These are phyloP conservation scores for Galeopsis tetrahit DNA, from an alignment of 257 asterid genomes.

Conservation along the genomic window DNA sequence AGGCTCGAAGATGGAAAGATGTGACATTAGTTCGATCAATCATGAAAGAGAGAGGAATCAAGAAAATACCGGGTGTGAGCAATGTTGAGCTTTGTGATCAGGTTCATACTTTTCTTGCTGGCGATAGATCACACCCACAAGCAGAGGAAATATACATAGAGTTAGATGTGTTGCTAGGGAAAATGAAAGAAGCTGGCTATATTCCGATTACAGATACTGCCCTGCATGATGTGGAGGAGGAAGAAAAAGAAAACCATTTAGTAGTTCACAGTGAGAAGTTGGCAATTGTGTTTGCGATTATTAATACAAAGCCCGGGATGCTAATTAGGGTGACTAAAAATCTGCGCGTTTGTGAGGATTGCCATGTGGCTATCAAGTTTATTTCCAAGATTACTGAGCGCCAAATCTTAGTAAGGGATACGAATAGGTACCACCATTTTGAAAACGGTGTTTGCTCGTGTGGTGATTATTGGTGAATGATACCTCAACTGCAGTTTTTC, in stretches of 20 bases:
- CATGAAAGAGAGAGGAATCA: conserved; percentile 74
- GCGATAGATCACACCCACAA: conserved; percentile 72
- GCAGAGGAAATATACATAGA: conserved; percentile 65
- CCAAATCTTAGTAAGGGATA: conserved; percentile 73
- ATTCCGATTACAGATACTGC: conserved; percentile 73
- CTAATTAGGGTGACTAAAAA: conserved; percentile 79
- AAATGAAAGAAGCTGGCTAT: conserved; percentile 83
- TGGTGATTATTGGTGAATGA: conserved; percentile 85
- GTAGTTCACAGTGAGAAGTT: conserved; percentile 87
- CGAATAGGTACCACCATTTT: conserved; percentile 84
- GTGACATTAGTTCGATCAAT: conserved; percentile 63
- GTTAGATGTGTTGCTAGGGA: conserved; percentile 66
- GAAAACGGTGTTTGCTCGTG: conserved; percentile 80
- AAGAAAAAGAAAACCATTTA: conserved; percentile 85
- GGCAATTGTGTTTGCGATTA: conserved; percentile 79
- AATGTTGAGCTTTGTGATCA: conserved; percentile 62
- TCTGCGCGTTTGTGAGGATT: conserved; percentile 86
- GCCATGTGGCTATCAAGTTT: conserved; percentile 77
- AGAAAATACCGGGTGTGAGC: conserved; percentile 82
- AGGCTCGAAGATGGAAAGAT: conserved; percentile 87
- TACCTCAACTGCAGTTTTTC: neutral
- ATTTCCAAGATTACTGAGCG: conserved; percentile 75
- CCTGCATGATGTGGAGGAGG: conserved; percentile 92
- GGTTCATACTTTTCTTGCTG: conserved; percentile 86
- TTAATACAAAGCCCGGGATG: conserved; percentile 57